These are phyloP conservation scores for Arthroderma uncinatum DNA, from an alignment of 2,329 filamentous ascomycete species.

Conservation along the genomic window DNA sequence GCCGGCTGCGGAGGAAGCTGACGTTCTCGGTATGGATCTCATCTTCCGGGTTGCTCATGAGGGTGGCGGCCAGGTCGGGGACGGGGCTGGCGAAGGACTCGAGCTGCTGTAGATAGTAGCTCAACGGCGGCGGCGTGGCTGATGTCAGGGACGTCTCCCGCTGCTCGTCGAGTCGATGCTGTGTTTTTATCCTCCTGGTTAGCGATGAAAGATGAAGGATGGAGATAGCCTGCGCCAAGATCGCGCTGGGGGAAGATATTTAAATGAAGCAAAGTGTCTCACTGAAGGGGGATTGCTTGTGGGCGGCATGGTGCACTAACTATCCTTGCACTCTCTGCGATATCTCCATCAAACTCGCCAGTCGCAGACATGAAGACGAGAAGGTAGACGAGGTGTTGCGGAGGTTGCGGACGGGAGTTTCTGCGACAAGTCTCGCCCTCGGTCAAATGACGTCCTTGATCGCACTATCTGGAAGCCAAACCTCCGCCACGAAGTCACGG, in stretches of 20 bases:
- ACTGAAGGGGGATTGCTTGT: background rate
- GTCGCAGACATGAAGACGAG: background rate
- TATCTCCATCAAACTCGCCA: background rate
- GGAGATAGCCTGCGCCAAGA: background rate
- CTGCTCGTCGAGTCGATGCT: background rate
- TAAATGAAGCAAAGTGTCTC: background rate
- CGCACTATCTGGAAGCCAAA: background rate
- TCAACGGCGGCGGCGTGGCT: slow-evolving; percentile 19
- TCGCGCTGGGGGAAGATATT: background rate
- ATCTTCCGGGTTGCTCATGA: slow-evolving; percentile 37
- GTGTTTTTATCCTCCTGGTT: background rate
- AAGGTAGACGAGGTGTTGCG: background rate
- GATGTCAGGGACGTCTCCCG: slow-evolving; percentile 8
- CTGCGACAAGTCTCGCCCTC: background rate
- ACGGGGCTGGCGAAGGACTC: slow-evolving; percentile 40
- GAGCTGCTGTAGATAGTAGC: slow-evolving; percentile 38
- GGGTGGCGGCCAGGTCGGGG: slow-evolving; percentile 41
- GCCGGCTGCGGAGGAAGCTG: slow-evolving; percentile 39
- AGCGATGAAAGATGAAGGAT: background rate
- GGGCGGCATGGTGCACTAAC: background rate
- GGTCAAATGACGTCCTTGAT: slow-evolving; percentile 4
- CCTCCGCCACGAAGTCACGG: background rate
- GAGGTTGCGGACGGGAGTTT: background rate
- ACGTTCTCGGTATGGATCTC: slow-evolving; percentile 41
- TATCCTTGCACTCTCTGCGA: background rate